Base-by-base conservation (phyloP, 768 basidiomycete genomes). In the Termitomyces sp. region DNA sequence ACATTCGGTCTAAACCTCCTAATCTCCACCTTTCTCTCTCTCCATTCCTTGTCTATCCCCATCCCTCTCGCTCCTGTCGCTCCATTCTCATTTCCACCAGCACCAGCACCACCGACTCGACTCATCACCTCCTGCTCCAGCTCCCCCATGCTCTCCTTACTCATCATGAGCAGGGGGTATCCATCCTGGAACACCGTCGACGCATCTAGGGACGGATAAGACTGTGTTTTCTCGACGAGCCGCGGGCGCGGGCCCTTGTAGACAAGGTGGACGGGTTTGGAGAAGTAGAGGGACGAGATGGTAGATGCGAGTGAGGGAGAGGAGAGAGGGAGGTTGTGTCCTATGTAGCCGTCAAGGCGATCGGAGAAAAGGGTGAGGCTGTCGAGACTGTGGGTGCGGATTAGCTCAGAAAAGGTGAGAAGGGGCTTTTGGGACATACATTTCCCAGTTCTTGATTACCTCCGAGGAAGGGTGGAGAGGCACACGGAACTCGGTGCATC, bases 1-100 rank as follows among this genome's bases (percentile, higher is more conserved):
- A 92, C 83, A 63, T 91, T 92, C 0, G 89, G 88, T 48, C 89
- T 72, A 71, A 90, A 92, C 62, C 60, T 56, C 38, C 60, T 45
- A 4, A 61, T 45, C 28, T 45, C 53, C 15, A 61, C 57, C 30
- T 26, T 52, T 2, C 32, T 43, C 9, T 59, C 60, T 38, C 47
- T 43, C 62, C 62, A 63, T 45, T 26, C 54, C 30, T 63, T 58
- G 6, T 35, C 57, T 8, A 62, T 42, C 0, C 60, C 60, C 55
- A 55, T 51, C 45, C 8, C 47, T 8, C 9, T 5, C 19, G 8
- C 4, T 5, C 47, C 47, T 8, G 19, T 3, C 10, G n/a, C 3
- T 15, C 32, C 47, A 15, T n/a, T 11, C n/a, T 8, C 40, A 41
- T 19, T 4, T 5, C 19, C 38, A 40, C n/a, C 40, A 10, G n/a